phyloP scores from a whole-genome alignment of 257 asterid species.

The Asclepias syriaca region DNA sequence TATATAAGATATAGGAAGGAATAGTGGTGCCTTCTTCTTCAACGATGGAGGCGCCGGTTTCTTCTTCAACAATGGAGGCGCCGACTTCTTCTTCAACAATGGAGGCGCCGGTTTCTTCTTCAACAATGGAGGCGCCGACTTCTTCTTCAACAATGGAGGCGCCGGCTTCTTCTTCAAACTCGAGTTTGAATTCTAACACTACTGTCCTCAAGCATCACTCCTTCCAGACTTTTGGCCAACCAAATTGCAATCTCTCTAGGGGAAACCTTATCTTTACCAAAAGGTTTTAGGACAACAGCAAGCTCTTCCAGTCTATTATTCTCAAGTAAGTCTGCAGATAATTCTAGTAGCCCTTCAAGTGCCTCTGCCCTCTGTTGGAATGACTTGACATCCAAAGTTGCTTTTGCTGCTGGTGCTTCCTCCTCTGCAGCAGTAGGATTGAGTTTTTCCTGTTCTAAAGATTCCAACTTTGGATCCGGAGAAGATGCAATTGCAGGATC shows the following conservation, averaged over 20 bases:
- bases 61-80: no score
- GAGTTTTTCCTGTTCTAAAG: conserved; percentile 31
- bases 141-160: no score
- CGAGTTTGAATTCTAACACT: no score
- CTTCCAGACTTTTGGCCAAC: conserved; percentile 91
- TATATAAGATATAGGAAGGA: no score
- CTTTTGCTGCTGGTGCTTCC: conserved; percentile 50
- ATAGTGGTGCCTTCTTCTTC: no score
- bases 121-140: no score
- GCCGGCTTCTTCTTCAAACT: no score
- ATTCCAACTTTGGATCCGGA: conserved; percentile 23
- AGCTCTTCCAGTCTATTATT: conserved; percentile 84
- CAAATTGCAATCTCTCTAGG: conserved; percentile 98
- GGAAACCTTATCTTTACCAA: conserved; percentile 89
- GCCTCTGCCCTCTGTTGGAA: conserved; percentile 94
- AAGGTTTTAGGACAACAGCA: conserved; percentile 79
- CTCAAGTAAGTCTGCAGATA: conserved; percentile 95
- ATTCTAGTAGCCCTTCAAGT: conserved; percentile 84
- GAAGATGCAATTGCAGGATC: conserved; percentile 23
- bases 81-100: no score
- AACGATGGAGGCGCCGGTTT: no score
- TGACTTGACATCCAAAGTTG: conserved; percentile 67
- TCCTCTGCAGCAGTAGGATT: conserved; percentile 29
- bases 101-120: no score
- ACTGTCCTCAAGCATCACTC: conserved; percentile 82